Evolutionary conservation across 257 asterid species (phyloP), one percentile per base, ranked within the genome.

Genomic region (Hygrophila difformis): DNA sequence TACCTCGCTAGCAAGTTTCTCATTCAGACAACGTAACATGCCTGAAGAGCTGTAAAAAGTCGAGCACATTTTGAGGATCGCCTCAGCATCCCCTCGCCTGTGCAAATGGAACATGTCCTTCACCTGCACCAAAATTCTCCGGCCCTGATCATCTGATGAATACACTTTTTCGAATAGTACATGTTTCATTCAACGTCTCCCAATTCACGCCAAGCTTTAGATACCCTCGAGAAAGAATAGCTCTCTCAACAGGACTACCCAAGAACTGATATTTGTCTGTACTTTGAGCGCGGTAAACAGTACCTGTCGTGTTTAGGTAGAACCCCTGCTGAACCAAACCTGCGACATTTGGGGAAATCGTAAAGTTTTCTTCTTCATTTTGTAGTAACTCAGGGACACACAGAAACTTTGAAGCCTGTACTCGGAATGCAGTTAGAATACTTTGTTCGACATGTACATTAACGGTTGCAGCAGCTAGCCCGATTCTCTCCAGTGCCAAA

Each of bases 281-380:
- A 3, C 12, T 6, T 17, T 12, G 7, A 1, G 20, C 14, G 3
- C 16, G 13, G 51, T 46, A 23, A 46, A 22, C 18, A 46, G 28
- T 46, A 23, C 51, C 39, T 46, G 38, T 26, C 22, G 51, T 46
- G 22, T 46, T 46, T 28, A 46, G 18, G 15, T 22, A 16, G 10
- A 46, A 23, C 14, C 51, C 51, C 6, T 46, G 51, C 1, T 5
- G 51, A 26, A 46, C 4, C 51, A 46, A 26, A 8, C 8, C 22
- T 16, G 28, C 38, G 28, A 46, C 23, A 7, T 26, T 10, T 15
- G 20, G 13, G 7, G 51, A 46, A 46, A 46, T 16, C 22, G 11
- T 13, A 24, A 14, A 13, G 13, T 13, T 10, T 1, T 6, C 22
- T 46, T 46, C 20, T 29, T 26, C 5, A 29, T 24, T 15, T 14